Evolutionary conservation across 108 stramenopile genomes (phyloP).

Genomic region (Pseudonitzschia multiseries): DNA sequence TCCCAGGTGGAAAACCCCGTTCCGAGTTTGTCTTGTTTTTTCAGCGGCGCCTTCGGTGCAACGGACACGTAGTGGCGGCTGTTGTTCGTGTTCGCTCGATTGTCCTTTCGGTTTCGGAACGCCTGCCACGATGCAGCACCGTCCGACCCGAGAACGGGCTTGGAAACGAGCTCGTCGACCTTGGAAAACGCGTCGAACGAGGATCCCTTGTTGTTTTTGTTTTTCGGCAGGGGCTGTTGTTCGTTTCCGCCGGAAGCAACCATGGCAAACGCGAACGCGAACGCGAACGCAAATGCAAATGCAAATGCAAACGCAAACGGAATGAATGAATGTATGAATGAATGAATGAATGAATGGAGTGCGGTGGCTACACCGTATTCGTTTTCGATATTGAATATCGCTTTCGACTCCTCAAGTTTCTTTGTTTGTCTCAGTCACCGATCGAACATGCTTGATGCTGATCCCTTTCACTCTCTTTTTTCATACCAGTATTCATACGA

Average conservation of each 20-base stretch:
- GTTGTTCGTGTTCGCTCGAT: not conserved
- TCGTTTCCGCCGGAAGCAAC: not conserved
- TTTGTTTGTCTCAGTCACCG: too few species aligned
- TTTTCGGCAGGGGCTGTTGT: not conserved
- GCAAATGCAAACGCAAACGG: too few species aligned
- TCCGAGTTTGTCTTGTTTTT: constrained; percentile 61
- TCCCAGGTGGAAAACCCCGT: constrained; percentile 63
- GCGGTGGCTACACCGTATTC: too few species aligned
- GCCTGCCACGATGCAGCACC: constrained; percentile 79
- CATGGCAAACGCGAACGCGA: not conserved
- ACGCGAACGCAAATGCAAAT: too few species aligned
- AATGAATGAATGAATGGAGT: too few species aligned
- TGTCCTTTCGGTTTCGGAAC: constrained; percentile 57
- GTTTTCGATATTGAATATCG: too few species aligned
- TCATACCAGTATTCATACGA: too few species aligned
- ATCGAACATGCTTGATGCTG: too few species aligned
- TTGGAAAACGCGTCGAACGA: constrained; percentile 64
- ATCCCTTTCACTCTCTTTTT: too few species aligned
- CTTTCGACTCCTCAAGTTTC: too few species aligned
- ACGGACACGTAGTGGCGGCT: constrained; percentile 17
- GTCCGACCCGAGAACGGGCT: constrained; percentile 79
- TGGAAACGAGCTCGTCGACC: constrained; percentile 77
- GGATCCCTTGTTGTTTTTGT: constrained; percentile 4
- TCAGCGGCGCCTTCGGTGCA: constrained; percentile 75
- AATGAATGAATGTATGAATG: too few species aligned